Conservation (phyloP, 176 grass and related monocot species). For the Oryza nivara region DNA sequence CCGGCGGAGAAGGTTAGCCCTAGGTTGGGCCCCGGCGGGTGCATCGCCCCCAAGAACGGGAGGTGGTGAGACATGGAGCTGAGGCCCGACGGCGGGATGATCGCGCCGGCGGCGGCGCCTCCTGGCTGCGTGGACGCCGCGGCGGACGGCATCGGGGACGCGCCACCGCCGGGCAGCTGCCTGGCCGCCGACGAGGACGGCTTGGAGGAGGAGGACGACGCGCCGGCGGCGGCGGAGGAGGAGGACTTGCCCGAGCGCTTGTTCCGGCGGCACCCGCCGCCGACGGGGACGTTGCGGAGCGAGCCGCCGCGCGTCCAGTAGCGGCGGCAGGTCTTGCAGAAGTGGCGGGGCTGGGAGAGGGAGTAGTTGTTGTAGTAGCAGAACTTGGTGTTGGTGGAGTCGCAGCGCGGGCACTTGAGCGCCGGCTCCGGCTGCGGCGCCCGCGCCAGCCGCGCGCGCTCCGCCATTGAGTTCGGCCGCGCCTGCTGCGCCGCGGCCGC, state of each 20-base stretch:
- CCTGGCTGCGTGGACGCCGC: conserved; percentile 20
- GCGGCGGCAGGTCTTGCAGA: conserved; percentile 94
- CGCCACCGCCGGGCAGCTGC: conserved; percentile 15
- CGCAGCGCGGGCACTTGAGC: conserved; percentile 90
- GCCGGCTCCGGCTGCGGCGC: conserved; percentile 79
- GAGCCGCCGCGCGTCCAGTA: conserved; percentile 96
- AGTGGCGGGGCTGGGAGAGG: conserved; percentile 92
- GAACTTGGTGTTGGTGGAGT: conserved; percentile 97
- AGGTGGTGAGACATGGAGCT: conserved; percentile 53
- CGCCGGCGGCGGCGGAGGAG: conserved; percentile 26
- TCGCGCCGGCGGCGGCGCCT: not conserved
- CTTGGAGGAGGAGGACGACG: conserved; percentile 61
- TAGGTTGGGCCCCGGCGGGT: conserved; percentile 54
- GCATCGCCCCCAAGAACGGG: conserved; percentile 68
- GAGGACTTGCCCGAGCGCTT: conserved; percentile 70
- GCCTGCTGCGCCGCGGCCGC: not conserved
- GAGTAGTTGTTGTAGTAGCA: conserved; percentile 99
- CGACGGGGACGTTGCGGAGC: conserved; percentile 87
- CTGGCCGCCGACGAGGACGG: conserved; percentile 19
- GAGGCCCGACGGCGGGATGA: conserved; percentile 33
- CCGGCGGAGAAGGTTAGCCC: conserved; percentile 70
- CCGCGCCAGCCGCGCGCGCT: conserved; percentile 68
- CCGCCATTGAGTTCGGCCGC: conserved; percentile 74
- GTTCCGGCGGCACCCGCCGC: conserved; percentile 89
- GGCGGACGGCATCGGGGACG: conserved; percentile 32